These are phyloP conservation scores for Myrmaecium sp. DNA, from an alignment of 2,329 filamentous ascomycete species.

Conservation along the genomic window DNA sequence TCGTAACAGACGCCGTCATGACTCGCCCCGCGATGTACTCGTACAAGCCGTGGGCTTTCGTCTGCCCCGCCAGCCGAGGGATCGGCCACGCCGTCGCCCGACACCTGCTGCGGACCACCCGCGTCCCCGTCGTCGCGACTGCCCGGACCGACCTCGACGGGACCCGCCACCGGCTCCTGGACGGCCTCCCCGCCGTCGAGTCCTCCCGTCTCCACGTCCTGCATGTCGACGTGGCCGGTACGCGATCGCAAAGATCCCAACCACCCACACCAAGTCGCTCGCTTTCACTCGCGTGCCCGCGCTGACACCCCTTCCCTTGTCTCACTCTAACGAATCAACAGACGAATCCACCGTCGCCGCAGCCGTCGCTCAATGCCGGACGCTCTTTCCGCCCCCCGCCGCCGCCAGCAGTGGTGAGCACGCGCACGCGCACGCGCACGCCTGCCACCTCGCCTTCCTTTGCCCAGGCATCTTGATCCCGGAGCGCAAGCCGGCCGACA, in stretches of 20 bases:
- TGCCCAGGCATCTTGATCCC: slow-evolving; percentile 57
- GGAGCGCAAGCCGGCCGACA: slow-evolving; percentile 52
- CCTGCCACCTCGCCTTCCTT: slow-evolving; percentile 52
- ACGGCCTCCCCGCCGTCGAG: slow-evolving; percentile 19
- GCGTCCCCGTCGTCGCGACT: slow-evolving; percentile 42
- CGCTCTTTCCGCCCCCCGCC: slow-evolving; percentile 30
- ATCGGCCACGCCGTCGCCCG: slow-evolving; percentile 45
- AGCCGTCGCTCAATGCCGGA: slow-evolving; percentile 36
- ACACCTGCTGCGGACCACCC: slow-evolving; percentile 39
- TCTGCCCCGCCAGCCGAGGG: slow-evolving; percentile 44
- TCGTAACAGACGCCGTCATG: too few species aligned
- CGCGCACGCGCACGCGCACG: slow-evolving; percentile 23
- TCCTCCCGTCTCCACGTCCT: neutral
- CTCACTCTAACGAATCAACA: too few species aligned
- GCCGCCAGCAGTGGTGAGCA: slow-evolving; percentile 5
- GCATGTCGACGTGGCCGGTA: neutral
- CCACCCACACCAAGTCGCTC: too few species aligned
- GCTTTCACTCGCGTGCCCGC: neutral
- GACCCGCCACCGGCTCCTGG: slow-evolving; percentile 32
- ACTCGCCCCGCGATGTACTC: neutral
- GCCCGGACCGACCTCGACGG: slow-evolving; percentile 36
- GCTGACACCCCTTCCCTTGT: neutral
- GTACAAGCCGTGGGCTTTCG: slow-evolving; percentile 27
- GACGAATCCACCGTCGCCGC: slow-evolving; percentile 45
- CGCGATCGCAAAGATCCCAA: neutral